Base-by-base conservation (phyloP, 2,329 filamentous ascomycete genomes). In the Phaeomoniella chlamydospora region DNA sequence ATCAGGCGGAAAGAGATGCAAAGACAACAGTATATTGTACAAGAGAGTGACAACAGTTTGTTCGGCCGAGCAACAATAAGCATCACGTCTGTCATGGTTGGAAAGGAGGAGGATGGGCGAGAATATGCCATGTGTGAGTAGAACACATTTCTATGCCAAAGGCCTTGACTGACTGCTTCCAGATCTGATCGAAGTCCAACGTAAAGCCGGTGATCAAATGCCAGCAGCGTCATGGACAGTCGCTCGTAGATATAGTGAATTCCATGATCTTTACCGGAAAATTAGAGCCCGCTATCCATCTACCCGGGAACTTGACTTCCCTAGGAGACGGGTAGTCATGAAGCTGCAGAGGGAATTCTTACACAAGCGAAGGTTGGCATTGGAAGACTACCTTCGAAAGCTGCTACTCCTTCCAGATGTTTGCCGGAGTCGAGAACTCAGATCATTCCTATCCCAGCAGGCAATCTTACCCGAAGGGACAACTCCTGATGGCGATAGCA, bases 281-380 rank as follows among this genome's bases (percentile, higher is more conserved):
- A 68, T 98, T 16, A 78, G 90, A 36, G 71, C 77, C 29, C 75
- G 80, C 42, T 98, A 94, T 49, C 77, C 86, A 0, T 87, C 84
- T 12, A 86, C 96, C 12, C 76, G 87, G 34, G 76, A 84, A 45
- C 70, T 98, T 2, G 88, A 96, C 47, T 96, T 98, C 50, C 90
- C 90, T 1, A 73, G 88, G 13, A 74, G 92, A 26, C 80, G 90
- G 41, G 79, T 96, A 61, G 81, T 98, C 36, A 86, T 96, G 77
- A 96, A 94, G 50, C 72, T 98, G 2, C 90, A 98, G 52, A 88
- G 77, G 53, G 90, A 98, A 48, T 98, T 98, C 50, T 64, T 98
- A 13, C 81, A 92, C 47, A 96, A 94, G 57, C 75, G 90, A 16
- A 75, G 85, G 6, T 59, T 77, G 18, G 86, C 83, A 0, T 67